Conservation (phyloP, 2,329 filamentous ascomycete genomes). For the Phoma sp. region DNA sequence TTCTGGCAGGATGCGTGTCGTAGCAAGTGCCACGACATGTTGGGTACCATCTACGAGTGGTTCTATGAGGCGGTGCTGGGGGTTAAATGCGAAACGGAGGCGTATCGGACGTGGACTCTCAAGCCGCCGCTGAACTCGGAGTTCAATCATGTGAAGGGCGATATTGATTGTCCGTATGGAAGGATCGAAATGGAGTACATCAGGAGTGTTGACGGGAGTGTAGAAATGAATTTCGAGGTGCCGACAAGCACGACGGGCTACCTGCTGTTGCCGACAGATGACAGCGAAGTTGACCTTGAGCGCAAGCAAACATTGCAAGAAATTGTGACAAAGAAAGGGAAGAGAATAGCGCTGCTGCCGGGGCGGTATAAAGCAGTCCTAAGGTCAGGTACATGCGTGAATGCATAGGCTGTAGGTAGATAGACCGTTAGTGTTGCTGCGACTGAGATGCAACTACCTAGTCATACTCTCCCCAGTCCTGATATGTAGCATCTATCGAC, state of each 20-base stretch:
- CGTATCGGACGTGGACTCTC: conserved; percentile 51
- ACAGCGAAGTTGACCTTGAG: conserved; percentile 15
- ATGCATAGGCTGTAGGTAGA: not conserved
- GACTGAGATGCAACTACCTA: too few relatives aligned
- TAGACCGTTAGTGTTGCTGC: too few relatives aligned
- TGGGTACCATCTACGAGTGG: conserved; percentile 58
- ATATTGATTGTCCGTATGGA: conserved; percentile 50
- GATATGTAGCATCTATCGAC: too few relatives aligned
- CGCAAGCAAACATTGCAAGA: not conserved
- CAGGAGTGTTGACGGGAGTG: not conserved
- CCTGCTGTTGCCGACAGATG: conserved; percentile 20
- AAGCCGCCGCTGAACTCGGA: conserved; percentile 50
- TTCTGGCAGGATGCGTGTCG: conserved; percentile 55
- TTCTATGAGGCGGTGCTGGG: conserved; percentile 53
- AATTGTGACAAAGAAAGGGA: not conserved
- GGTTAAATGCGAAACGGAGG: conserved; percentile 45
- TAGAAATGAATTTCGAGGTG: conserved; percentile 29
- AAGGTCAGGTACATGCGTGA: not conserved
- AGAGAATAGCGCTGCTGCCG: not conserved
- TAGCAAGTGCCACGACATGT: conserved; percentile 57
- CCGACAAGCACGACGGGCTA: conserved; percentile 30
- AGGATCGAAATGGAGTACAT: conserved; percentile 39
- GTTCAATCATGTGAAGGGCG: conserved; percentile 49
- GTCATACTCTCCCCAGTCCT: too few relatives aligned
- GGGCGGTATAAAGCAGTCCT: not conserved